Evolutionary conservation across 2,329 filamentous ascomycete genomes (phyloP), one percentile per base, ranked within the genome.

Genomic region (Ophiocordyceps robertsii): DNA sequence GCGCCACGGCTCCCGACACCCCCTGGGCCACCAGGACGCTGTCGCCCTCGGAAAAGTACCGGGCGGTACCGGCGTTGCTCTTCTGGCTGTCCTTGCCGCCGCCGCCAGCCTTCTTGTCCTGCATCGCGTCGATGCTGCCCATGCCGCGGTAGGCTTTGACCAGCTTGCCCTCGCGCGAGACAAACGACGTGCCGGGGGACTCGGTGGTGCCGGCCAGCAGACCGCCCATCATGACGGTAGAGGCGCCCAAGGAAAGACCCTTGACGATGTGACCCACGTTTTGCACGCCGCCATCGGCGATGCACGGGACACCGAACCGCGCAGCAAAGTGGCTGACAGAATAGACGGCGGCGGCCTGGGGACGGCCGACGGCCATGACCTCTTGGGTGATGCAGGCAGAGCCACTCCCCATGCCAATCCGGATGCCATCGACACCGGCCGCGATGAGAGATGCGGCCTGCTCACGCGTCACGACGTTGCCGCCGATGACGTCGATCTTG

Each of bases 191-290:
- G 50, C 92, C 93, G 31, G 92, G 92, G 32, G 90, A 96, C 69
- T 98, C 92, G 36, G 90, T 95, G 49, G 92, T 96, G 61, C 93
- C 92, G 40, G 92, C 92, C 51, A 98, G 77, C 42, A 98, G 80
- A 68, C 92, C 93, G 56, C 92, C 92, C 92, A 98, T 98, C 92
- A 98, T 98, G 62, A 98, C 83, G 32, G 89, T 93, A 38, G 85
- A 87, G 45, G 92, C 92, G 53, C 92, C 92, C 49, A 98, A 80
- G 38, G 92, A 82, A 51, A 98, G 80, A 61, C 89, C 90, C 76
- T 98, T 98, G 65, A 98, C 92, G 52, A 98, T 95, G 71, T 98
- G 93, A 43, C 92, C 92, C 51, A 98, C 85, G 59, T 98, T 98
- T 67, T 98, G 92, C 53, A 98, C 84, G 67, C 92, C 92, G 55